Base-by-base conservation (phyloP, 2,329 filamentous ascomycete species). In the Colletotrichum gloeosporioides region DNA sequence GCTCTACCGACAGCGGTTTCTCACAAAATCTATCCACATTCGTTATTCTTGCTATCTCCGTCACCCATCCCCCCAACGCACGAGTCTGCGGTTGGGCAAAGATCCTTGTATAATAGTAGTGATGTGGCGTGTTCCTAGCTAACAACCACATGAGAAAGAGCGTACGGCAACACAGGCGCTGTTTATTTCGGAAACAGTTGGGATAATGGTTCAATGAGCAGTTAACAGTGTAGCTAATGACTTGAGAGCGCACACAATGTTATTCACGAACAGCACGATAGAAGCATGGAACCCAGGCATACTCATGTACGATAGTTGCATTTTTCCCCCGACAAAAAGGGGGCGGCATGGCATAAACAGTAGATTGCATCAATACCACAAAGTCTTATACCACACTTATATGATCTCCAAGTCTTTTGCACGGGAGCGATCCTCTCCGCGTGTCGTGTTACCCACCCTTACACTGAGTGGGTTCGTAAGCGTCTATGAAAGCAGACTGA, bases 1-100 rank as follows among this genome's bases (percentile, higher is more conserved):
- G 39, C 62, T 32, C 18, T 68, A 65, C 57, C 34, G 9, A 34
- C 70, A 69, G 64, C 36, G 32, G n/a, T 39, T 62, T 63, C 59
- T 69, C 25, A 16, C 66, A 74, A 73, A 77, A 77, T 74, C 44
- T 65, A 77, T 62, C 31, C 70, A 77, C 69, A 61, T 49, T 77
- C 76, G 44, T 77, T 77, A 71, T 55, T 70, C 55, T 59, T 66
- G 53, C 61, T 36, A 36, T 22, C 59, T 59, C 63, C 75, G 61
- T 64, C 66, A 15, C 25, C 22, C 25, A 59, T 22, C 32, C 31
- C 59, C 25, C 49, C 44, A 31, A 53, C 18, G 34, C 57, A 34
- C 59, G 15, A 32, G 29, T 25, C n/a, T 57, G 63, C 25, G 29
- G 22, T 36, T 44, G 32, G 65, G 64, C 32, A 32, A 39, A 53